These are phyloP conservation scores for Zygosaccharomyces siamensis DNA, from an alignment of 805 yeast species.

Conservation along the genomic window DNA sequence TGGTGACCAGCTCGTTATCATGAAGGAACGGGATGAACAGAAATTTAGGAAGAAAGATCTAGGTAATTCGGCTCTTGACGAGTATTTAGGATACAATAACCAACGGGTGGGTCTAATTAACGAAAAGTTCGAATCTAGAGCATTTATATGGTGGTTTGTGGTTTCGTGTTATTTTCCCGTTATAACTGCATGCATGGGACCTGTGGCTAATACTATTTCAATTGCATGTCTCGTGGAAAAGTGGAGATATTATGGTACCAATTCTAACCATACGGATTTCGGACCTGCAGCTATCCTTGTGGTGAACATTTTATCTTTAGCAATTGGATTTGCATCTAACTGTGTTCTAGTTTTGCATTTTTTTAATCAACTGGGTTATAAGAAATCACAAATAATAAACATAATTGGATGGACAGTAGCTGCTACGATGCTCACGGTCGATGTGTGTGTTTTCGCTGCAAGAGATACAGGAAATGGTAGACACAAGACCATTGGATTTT, in stretches of 20 bases:
- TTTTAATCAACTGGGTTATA: conserved; percentile 51
- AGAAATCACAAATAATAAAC: conserved; percentile 57
- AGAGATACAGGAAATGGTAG: conserved; percentile 20
- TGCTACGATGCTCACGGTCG: conserved; percentile 46
- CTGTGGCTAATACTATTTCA: conserved; percentile 69
- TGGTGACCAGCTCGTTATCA: neutral
- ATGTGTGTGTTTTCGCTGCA: conserved; percentile 24
- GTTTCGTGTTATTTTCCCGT: conserved; percentile 69
- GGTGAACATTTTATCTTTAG: conserved; percentile 59
- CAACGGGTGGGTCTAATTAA: conserved; percentile 27
- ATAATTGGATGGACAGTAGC: conserved; percentile 64
- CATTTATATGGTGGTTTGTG: conserved; percentile 50
- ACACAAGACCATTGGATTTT: conserved; percentile 57
- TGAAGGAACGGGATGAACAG: neutral
- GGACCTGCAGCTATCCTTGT: conserved; percentile 42
- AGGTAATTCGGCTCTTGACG: conserved; percentile 9
- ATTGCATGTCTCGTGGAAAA: conserved; percentile 63
- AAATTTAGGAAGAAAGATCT: neutral
- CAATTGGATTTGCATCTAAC: conserved; percentile 64
- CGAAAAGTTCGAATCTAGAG: conserved; percentile 23
- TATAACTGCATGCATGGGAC: conserved; percentile 72
- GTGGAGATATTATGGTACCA: conserved; percentile 46
- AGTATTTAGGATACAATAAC: conserved; percentile 21
- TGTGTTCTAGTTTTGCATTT: conserved; percentile 66
- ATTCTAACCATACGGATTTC: neutral